Evolutionary conservation across 495 filamentous ascomycete species (phyloP), one percentile per base, ranked within the genome.

Genomic region (Podospora didyma): DNA sequence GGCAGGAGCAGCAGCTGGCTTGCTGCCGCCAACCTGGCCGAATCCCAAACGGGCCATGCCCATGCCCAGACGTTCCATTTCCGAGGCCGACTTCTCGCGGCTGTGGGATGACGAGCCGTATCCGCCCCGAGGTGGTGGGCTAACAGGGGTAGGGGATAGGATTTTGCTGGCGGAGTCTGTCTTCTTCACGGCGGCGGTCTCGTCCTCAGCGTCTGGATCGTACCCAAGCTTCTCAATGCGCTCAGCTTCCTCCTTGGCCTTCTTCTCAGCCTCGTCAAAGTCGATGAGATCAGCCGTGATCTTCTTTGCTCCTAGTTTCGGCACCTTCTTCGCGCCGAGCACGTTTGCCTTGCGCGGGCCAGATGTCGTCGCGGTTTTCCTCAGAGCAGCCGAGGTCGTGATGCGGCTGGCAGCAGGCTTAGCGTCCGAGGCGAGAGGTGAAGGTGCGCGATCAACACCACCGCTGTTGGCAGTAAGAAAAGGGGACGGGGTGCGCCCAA

Each of bases 141-240:
- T 92, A 53, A 92, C 77, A 0, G 92, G 89, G 9, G 87, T 87
- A 1, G 92, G 89, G 28, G 87, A 78, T 22, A 82, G 76, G 56
- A 94, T 85, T 3, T 79, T 79, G 10, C 77, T 72, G 14, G 79
- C 73, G 14, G 41, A 34, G 34, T 82, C 79, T 21, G 77, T 70
- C 46, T 69, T 74, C 7, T 68, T 56, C 16, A 71, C 53, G 26
- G 31, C 24, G 10, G 82, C 53, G 57, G 79, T 79, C 12, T 80
- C 81, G 63, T 88, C 82, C 71, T 96, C 94, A 24, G 88, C 90
- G 60, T 97, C 88, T 6, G 90, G 89, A 62, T 97, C 90, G 66
- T 98, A 98, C n/a, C 94, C 94, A n/a, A 98, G 78, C 73, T 94
- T 96, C 76, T 88, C 90, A 64, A 96, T 93, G 58, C 94, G 86